Percentiles rank a stretch among this genome's conserved stretches.
Conservation (phyloP, 257 asterid species). For the Solanum corneliomulleri region DNA sequence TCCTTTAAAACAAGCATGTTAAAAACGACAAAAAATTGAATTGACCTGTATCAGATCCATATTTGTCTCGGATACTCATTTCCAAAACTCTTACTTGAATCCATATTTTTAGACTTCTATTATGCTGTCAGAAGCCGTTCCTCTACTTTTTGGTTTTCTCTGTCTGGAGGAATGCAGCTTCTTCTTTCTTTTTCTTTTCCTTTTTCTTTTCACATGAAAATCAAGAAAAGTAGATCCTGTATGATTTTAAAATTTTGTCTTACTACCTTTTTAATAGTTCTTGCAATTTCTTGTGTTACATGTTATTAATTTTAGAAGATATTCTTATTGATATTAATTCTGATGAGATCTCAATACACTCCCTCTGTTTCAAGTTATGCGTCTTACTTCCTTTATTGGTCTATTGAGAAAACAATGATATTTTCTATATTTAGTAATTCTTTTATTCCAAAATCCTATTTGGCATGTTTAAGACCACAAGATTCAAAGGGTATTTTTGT, state of each 20-base stretch:
- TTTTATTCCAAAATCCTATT: neutral
- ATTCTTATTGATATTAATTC: neutral
- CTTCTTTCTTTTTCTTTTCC: neutral
- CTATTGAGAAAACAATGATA: neutral
- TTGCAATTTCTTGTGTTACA: neutral
- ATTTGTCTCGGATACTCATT: neutral
- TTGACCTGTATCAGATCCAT: neutral
- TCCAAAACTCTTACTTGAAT: neutral
- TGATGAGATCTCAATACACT: neutral
- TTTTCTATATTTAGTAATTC: neutral
- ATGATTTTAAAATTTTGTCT: neutral
- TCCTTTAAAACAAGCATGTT: neutral
- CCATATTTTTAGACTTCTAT: neutral
- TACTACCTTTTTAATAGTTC: neutral
- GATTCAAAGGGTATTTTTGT: neutral
- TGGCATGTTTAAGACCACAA: neutral
- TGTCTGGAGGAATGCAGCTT: neutral
- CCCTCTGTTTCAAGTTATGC: neutral
- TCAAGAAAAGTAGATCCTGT: neutral
- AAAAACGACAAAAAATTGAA: neutral
- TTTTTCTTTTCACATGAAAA: neutral
- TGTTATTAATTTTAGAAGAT: neutral
- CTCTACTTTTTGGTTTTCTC: neutral
- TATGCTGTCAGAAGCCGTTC: neutral
- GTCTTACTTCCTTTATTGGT: neutral